Base-by-base conservation (phyloP, 2,329 filamentous ascomycete genomes). In the Akanthomyces muscarius region DNA sequence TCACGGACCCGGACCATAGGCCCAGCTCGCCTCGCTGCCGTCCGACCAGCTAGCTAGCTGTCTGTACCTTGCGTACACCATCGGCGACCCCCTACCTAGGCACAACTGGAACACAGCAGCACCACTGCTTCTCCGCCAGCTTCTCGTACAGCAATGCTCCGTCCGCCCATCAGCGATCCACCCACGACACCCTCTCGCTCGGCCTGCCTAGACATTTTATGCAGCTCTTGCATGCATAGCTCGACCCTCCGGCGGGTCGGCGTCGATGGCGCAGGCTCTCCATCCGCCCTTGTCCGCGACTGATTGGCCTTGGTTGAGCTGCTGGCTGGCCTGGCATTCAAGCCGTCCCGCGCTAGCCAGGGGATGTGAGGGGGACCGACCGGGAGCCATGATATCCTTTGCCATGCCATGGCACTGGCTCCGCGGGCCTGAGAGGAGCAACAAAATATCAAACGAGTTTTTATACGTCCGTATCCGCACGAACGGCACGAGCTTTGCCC, bases 191-290 rank as follows among this genome's bases (percentile, higher is more conserved):
- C 58, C 52, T 61, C 47, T 45, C 45, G 38, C 45, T 30, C 33
- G 38, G 7, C 41, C 58, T 61, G 42, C 56, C 56, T 42, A 61
- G 58, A 61, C 50, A 61, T 54, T 61, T 61, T 38, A 61, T 61
- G 58, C 58, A 61, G 36, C 50, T 45, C 58, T 61, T 38, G 58
- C 58, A 61, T 61, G 58, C 58, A 61, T 61, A 42, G 51, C 60
- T 50, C 13, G 44, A 55, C 58, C 42, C 44, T 62, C 44, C 16
- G 14, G 60, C 60, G 60, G 60, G 60, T 62, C 52, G 38, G 41
- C 44, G 42, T 42, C 51, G 44, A 62, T 56, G 51, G 52, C 42
- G 52, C 33, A 62, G 42, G 21, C 23, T 23, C 42, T 50, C 21
- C 14, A 41, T 41, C 33, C 33, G 33, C 33, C 33, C 33, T 36